Conservation (phyloP, 2,329 filamentous ascomycete species). For the Trichoderma sp. region DNA sequence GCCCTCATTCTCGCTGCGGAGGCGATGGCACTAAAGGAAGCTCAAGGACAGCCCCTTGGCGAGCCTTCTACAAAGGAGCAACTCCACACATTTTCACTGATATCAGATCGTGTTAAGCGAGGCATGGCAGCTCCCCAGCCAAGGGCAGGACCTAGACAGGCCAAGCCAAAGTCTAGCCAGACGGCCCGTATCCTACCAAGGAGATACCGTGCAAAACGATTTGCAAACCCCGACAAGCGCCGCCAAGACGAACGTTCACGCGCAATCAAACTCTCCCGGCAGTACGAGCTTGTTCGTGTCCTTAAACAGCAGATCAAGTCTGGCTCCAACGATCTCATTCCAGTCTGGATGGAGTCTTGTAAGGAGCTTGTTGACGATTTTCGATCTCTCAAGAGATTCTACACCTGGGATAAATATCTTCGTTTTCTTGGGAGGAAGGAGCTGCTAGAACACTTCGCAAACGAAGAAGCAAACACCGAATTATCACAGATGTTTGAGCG, state of each 20-base stretch:
- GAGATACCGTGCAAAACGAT: slow-evolving; percentile 45
- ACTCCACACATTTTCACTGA: neutral
- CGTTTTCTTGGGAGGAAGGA: slow-evolving; percentile 48
- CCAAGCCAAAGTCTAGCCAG: neutral
- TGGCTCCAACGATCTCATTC: slow-evolving; percentile 43
- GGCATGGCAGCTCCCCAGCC: slow-evolving; percentile 1
- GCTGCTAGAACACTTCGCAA: slow-evolving; percentile 23
- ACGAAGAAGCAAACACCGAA: slow-evolving; percentile 38
- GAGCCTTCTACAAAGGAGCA: slow-evolving; percentile 20
- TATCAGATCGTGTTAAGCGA: neutral
- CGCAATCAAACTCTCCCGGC: slow-evolving; percentile 37
- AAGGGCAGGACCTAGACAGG: slow-evolving; percentile 3
- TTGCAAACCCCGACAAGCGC: slow-evolving; percentile 44
- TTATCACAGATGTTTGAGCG: slow-evolving; percentile 55
- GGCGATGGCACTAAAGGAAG: slow-evolving; percentile 62
- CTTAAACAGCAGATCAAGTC: slow-evolving; percentile 42
- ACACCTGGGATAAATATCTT: slow-evolving; percentile 64
- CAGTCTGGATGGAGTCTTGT: slow-evolving; percentile 57
- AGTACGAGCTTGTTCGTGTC: slow-evolving; percentile 44
- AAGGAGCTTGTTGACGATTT: slow-evolving; percentile 61
- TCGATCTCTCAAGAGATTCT: slow-evolving; percentile 60
- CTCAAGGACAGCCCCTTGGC: slow-evolving; percentile 33
- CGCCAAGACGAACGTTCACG: slow-evolving; percentile 44
- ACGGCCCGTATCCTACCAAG: slow-evolving; percentile 31
- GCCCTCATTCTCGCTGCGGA: slow-evolving; percentile 76